Base-by-base conservation (phyloP, 768 basidiomycete species). In the Trametopsis cervina region DNA sequence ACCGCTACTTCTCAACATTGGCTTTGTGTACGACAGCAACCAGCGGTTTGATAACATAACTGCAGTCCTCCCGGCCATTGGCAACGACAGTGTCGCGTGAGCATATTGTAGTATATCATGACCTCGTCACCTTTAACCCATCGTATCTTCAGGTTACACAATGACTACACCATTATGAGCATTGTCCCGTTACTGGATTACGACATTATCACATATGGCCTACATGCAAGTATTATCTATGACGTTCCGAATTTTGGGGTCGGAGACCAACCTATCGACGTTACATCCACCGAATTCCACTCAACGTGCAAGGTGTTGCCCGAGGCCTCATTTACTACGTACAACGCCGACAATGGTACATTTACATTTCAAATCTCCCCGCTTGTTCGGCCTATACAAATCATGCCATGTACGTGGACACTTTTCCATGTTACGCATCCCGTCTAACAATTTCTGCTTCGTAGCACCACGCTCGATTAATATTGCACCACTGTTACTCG, bases 231-330 rank as follows among this genome's bases (percentile, higher is more conserved):
- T 24, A n/a, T 46, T n/a, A 38, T 46, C 22, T 46, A 46, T 20
- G 45, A 46, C 36, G 23, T 46, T 9, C 45, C 45, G 2, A 46
- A 36, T 15, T 46, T 46, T 17, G 35, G 22, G 17, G 40, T 35
- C 22, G n/a, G 4, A 21, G 1, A 10, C 21, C n/a, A 38, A 2
- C 23, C 17, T 10, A 25, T 25, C 10, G 40, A n/a, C n/a, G n/a
- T n/a, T n/a, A n/a, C n/a, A n/a, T n/a, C n/a, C n/a, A n/a, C n/a
- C n/a, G n/a, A n/a, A n/a, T n/a, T n/a, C n/a, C n/a, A n/a, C n/a
- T n/a, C n/a, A n/a, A n/a, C n/a, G n/a, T n/a, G n/a, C n/a, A n/a
- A n/a, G n/a, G n/a, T n/a, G n/a, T n/a, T n/a, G n/a, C n/a, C n/a
- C n/a, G n/a, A n/a, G n/a, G n/a, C n/a, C n/a, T n/a, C n/a, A n/a